phyloP scores from a whole-genome alignment of 306 rosid species.

The Vigna trinervia region DNA sequence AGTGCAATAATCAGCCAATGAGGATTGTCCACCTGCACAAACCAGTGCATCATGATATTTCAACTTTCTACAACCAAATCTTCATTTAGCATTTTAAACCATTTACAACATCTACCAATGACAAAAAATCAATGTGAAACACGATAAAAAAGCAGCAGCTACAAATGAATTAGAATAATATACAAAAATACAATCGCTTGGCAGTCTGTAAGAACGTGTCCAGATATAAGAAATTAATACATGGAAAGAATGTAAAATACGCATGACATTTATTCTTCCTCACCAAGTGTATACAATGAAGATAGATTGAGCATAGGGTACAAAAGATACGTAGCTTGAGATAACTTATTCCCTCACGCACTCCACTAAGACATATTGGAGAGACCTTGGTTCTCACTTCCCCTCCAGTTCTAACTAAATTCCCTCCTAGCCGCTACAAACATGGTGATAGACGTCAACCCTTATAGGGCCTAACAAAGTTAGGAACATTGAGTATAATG shows the following conservation, averaged over 20 bases:
- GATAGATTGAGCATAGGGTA: neutral
- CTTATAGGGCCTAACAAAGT: no score
- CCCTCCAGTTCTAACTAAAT: neutral
- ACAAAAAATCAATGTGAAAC: conserved; percentile 9
- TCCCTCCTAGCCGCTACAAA: neutral
- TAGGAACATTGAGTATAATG: no score
- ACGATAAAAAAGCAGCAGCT: conserved; percentile 24
- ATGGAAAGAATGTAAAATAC: neutral
- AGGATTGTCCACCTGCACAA: conserved; percentile 94
- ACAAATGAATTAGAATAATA: conserved; percentile 30
- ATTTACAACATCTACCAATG: conserved; percentile 14
- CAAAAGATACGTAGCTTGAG: neutral
- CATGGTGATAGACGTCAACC: no score
- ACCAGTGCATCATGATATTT: conserved; percentile 44
- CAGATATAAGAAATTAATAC: neutral
- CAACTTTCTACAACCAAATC: conserved; percentile 20
- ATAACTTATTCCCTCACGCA: neutral
- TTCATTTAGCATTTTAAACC: conserved; percentile 10
- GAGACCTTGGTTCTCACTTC: neutral
- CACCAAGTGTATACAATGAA: neutral
- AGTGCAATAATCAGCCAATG: conserved; percentile 99
- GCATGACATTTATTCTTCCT: neutral
- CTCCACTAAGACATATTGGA: neutral
- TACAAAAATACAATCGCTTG: conserved; percentile 24
- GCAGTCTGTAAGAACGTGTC: conserved; percentile 6